Evolutionary conservation across 352 stramenopile species (phyloP), one percentile per base, ranked within the genome.

Genomic region (Phytophthora pini): DNA sequence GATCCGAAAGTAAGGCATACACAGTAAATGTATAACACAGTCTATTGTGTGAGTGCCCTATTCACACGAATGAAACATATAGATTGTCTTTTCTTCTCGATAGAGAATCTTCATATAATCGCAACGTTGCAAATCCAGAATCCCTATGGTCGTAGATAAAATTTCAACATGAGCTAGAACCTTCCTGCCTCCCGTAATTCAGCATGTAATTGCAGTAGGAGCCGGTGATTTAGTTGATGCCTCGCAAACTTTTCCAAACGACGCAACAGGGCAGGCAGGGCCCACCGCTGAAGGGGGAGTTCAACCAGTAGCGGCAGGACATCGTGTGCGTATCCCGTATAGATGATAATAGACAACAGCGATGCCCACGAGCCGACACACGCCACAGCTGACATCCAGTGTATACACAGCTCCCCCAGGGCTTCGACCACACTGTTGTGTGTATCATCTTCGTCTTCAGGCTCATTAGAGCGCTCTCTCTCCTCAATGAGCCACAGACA

Each of bases 261-360:
- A 26, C 44, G 31, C 8, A 74, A 17, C 3, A 67, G 26, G 1
- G 2, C 4, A 15, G 43, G 44, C 9, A 69, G 4, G 3, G 45
- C 41, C 10, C 5, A 15, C 5, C 43, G 44, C 3, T 34, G 43
- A 5, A 71, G 20, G 15, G 56, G 56, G 1, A 71, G 46, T 32
- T 53, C 43, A 17, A 75, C 31, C 1, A 75, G 61, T 1, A 75
- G 52, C 10, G 67, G 56, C 20, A 71, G 40, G 4, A 64, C 8
- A 3, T 75, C 67, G 32, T 52, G 54, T 2, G 44, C 51, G 45
- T 72, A 75, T 11, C 67, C 67, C 13, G 50, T 41, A 8, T 43
- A 71, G 13, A 68, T 70, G 2, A 68, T 8, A 46, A 71, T 59
- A 12, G 50, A 29, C 6, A 70, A 20, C 11, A 64, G 31, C 32